Evolutionary conservation across 208 protist species (phyloP).

Genomic region (Leishmania mexicana): DNA sequence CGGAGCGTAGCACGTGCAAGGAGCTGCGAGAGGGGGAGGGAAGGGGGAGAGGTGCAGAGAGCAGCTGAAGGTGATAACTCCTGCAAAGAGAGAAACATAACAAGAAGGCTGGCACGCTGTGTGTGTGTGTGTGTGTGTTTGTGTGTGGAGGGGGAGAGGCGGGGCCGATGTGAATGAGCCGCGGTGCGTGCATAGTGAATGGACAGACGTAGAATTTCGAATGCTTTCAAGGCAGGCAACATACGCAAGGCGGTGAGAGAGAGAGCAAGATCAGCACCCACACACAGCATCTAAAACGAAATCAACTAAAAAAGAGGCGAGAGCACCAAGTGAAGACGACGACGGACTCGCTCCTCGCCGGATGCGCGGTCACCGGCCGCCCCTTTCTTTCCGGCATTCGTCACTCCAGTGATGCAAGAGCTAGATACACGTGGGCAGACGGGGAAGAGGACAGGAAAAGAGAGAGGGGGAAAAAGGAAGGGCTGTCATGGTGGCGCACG

Average conservation of each 20-base stretch:
- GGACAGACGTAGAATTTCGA: neutral
- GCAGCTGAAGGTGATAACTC: neutral
- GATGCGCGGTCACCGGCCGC: neutral
- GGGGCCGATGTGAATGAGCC: neutral
- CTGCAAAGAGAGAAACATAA: neutral
- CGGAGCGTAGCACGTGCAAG: neutral
- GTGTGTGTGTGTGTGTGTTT: neutral
- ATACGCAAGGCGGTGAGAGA: neutral
- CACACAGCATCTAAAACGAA: neutral
- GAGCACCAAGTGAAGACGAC: neutral
- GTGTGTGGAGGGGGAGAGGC: neutral
- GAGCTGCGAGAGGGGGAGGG: too few species aligned
- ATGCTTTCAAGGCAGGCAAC: neutral
- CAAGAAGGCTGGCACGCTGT: neutral
- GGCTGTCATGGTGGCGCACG: neutral
- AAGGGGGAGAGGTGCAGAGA: neutral
- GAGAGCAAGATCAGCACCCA: neutral
- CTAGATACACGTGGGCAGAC: neutral
- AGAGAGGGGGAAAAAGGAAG: neutral
- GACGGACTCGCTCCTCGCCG: neutral
- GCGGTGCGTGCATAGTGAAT: neutral
- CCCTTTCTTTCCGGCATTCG: neutral
- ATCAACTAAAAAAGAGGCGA: neutral
- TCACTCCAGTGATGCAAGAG: neutral
- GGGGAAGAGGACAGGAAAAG: neutral